These are phyloP conservation scores for Orychophragmus violaceus DNA, from an alignment of 345 rosid species.

Conservation along the genomic window DNA sequence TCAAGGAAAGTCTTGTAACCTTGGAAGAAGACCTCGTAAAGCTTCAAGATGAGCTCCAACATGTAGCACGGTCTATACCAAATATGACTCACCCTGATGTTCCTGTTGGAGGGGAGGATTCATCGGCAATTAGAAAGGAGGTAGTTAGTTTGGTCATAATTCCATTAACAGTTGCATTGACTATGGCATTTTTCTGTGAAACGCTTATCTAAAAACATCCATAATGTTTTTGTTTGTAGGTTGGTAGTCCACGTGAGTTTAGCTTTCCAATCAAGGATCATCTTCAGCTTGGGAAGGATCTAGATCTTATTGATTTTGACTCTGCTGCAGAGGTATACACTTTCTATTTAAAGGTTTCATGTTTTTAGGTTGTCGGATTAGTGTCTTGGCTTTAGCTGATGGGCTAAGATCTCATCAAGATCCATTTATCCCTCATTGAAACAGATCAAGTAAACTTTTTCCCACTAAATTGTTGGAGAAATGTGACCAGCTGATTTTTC, in stretches of 20 bases:
- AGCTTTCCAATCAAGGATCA: slow-evolving; percentile 81
- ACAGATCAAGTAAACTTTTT: not conserved
- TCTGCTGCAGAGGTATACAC: slow-evolving; percentile 37
- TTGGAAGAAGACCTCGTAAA: slow-evolving; percentile 73
- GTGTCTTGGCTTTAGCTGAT: not conserved
- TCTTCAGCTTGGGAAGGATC: slow-evolving; percentile 80
- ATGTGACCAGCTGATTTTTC: not conserved
- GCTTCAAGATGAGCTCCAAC: slow-evolving; percentile 80
- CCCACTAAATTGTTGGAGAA: not conserved
- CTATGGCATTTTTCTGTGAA: not conserved
- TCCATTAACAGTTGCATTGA: not conserved
- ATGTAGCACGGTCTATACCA: slow-evolving; percentile 77
- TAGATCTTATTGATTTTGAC: slow-evolving; percentile 74
- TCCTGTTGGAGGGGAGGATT: slow-evolving; percentile 76
- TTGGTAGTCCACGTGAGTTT: slow-evolving; percentile 60
- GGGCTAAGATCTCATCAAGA: not conserved
- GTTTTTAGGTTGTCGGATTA: not conserved
- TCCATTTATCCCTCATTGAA: not conserved
- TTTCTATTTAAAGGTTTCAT: not conserved
- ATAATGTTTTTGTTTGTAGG: slow-evolving; percentile 36
- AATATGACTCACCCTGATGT: slow-evolving; percentile 90
- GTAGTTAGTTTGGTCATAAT: slow-evolving; percentile 29
- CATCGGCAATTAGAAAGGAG: slow-evolving; percentile 54
- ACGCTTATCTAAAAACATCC: not conserved
- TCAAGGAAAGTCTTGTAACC: slow-evolving; percentile 59